These are phyloP conservation scores for Cladosporium sp. DNA, from an alignment of 2,329 filamentous ascomycete genomes.

Conservation along the genomic window DNA sequence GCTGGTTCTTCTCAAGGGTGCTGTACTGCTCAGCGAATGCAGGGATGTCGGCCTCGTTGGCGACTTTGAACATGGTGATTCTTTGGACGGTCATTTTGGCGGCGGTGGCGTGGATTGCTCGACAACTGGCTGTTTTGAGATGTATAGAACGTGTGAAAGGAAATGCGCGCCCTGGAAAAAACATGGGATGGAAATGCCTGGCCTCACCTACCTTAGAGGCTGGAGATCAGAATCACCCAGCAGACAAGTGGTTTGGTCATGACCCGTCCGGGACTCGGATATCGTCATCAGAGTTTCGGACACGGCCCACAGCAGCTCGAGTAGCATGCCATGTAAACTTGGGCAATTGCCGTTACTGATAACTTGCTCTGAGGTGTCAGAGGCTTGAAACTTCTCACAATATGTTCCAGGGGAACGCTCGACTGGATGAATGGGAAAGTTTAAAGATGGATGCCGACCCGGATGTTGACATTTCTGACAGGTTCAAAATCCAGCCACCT, in stretches of 20 bases:
- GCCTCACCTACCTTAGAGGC: too few species aligned
- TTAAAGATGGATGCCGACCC: too few species aligned
- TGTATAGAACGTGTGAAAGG: neutral
- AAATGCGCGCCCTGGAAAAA: neutral
- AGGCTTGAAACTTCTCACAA: too few species aligned
- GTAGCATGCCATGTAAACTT: too few species aligned
- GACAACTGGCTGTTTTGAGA: neutral
- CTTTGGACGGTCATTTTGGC: slow-evolving; percentile 37
- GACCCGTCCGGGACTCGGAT: slow-evolving; percentile 5
- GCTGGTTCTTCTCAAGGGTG: slow-evolving; percentile 36
- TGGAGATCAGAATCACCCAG: neutral
- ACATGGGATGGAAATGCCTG: neutral
- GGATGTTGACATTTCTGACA: too few species aligned
- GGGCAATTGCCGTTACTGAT: too few species aligned
- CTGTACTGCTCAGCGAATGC: slow-evolving; percentile 41
- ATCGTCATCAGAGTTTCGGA: slow-evolving; percentile 7
- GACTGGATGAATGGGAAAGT: too few species aligned
- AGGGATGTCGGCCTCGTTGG: slow-evolving; percentile 39
- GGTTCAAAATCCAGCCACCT: too few species aligned
- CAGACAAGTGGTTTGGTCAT: slow-evolving; percentile 8
- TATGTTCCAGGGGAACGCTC: too few species aligned
- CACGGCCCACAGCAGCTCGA: neutral
- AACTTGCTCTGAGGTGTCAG: too few species aligned
- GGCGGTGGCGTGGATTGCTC: neutral
- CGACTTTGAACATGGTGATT: slow-evolving; percentile 50